Base-by-base conservation (phyloP, 805 yeast species). In the Ogataea populi-albae region DNA sequence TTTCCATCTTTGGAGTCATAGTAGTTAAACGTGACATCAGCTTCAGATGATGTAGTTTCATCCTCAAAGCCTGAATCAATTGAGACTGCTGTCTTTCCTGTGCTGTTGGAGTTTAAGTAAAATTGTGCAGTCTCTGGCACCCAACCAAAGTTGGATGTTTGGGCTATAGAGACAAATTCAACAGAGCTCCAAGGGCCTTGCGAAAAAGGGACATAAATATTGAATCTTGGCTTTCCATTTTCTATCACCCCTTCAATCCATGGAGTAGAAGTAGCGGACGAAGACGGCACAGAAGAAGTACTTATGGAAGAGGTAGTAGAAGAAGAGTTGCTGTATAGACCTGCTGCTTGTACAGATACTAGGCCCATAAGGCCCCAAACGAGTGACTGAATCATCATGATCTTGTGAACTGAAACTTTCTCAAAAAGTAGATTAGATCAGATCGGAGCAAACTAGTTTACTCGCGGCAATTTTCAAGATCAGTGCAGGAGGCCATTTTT, bases 201-300 rank as follows among this genome's bases (percentile, higher is more conserved):
- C n/a, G 34, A 31, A 24, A 45, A 35, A 18, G 56, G 56, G 34
- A 51, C 44, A 30, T 34, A 43, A 16, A 49, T 38, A 24, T 34
- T 38, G 31, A 37, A 51, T 20, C 41, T 34, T 21, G 56, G 56
- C 15, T 20, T 20, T 10, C 46, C 45, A 28, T 42, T 30, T 15
- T 43, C 47, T 14, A 44, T 32, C 28, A 26, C 37, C 18, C 52
- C 48, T 16, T 37, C 35, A 23, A 47, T 41, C 38, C 43, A 44
- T 17, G 56, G 56, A 19, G 52, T 35, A 6, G 43, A 23, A 15
- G 50, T 34, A 5, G 48, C 15, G 5, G 40, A 15, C 7, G 40
- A 11, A 5, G 30, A 23, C n/a, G 41, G 22, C 5, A 35, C 23
- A 15, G 29, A 26, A 3, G 45, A 11, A 7, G 41, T 17, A 19